A percentile compares a stretch with the other conserved stretches of the same genome.
Conservation (phyloP, 768 basidiomycete species). For the Sarcodon aspratus region DNA sequence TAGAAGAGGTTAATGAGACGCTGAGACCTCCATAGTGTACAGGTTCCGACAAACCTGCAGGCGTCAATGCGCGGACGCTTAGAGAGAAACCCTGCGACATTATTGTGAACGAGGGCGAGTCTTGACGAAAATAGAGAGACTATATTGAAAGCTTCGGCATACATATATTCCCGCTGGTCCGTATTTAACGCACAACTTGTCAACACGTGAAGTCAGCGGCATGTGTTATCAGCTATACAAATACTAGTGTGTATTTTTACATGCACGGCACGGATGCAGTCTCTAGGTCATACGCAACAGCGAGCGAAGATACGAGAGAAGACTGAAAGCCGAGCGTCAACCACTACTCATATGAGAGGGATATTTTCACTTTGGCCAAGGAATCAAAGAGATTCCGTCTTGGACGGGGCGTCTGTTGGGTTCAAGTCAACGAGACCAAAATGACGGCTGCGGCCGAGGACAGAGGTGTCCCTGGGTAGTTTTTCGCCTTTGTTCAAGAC, state of each 20-base stretch:
- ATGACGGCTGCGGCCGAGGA: slow-evolving; percentile 71
- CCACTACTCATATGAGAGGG: no score
- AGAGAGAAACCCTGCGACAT: slow-evolving; percentile 21
- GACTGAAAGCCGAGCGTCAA: no score
- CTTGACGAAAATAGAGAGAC: neutral
- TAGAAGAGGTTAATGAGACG: neutral
- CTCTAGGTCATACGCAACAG: no score
- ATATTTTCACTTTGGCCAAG: no score
- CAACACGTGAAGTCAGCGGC: no score
- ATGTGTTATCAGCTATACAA: no score
- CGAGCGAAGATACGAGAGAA: no score
- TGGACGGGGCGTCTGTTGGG: slow-evolving; percentile 1
- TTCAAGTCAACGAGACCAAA: slow-evolving; percentile 70
- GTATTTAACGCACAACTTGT: no score
- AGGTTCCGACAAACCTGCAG: slow-evolving; percentile 19
- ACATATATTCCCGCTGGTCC: no score
- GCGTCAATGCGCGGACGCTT: slow-evolving; percentile 26
- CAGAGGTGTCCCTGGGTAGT: slow-evolving; percentile 71
- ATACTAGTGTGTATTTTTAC: no score
- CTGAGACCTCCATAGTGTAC: neutral
- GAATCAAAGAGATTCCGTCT: no score
- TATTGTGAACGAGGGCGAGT: neutral
- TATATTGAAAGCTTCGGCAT: neutral
- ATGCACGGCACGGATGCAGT: no score
- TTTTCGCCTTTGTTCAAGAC: slow-evolving; percentile 74